A percentile compares a stretch with the other conserved stretches of the same genome.
Evolutionary conservation across 495 filamentous ascomycete genomes (phyloP).

Genomic region (Cairneyella variabilis): DNA sequence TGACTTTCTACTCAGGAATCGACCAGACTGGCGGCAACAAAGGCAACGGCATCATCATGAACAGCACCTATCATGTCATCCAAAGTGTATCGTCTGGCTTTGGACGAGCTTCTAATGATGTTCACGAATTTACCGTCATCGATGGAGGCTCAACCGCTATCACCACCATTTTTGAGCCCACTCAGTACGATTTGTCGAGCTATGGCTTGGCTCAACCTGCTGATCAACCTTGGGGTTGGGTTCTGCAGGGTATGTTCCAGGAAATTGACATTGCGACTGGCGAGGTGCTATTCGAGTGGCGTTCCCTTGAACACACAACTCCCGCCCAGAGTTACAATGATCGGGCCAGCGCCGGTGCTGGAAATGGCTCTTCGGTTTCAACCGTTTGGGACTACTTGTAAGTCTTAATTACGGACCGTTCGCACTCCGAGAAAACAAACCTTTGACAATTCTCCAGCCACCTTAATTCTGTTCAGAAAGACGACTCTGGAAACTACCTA

Average conservation of each 20-base stretch:
- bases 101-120: conserved; percentile 8
- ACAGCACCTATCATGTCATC: too few species aligned
- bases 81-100: too few species aligned
- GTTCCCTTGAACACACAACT: conserved; percentile 34
- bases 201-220: conserved; percentile 33
- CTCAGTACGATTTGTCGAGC: conserved; percentile 36
- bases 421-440: too few species aligned
- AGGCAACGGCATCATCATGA: too few species aligned
- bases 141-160: conserved; percentile 46
- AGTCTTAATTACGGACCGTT: too few species aligned
- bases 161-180: conserved; percentile 44
- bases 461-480: conserved; percentile 35
- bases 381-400: conserved; percentile 39
- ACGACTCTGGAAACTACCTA: conserved; percentile 30
- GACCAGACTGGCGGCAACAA: too few species aligned
- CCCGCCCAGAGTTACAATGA: conserved; percentile 1
- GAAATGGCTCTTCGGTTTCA: too few species aligned
- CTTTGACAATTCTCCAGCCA: too few species aligned
- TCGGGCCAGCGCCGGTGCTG: conserved; percentile 10
- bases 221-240: conserved; percentile 39
- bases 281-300: conserved; percentile 37
- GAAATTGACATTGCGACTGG: conserved; percentile 44
- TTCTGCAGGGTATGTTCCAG: conserved; percentile 48
- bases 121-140: conserved; percentile 45
- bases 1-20: too few species aligned